phyloP scores from a whole-genome alignment of 306 rosid species.

The Prunus mume region DNA sequence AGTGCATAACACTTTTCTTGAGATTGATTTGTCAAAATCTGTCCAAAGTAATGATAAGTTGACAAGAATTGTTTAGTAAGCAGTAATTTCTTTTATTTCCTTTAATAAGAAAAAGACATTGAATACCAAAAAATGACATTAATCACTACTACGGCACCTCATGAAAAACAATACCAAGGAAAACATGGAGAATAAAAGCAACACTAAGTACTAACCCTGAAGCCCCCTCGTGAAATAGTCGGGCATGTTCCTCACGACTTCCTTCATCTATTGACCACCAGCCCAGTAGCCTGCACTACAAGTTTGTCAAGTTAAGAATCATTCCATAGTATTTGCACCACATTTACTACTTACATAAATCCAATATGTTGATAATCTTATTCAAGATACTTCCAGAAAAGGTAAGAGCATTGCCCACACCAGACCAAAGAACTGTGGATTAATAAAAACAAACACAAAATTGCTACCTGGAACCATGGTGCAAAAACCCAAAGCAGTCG shows the following conservation, averaged over 20 bases:
- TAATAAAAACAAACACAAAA: background rate
- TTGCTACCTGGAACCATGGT: constrained; percentile 93
- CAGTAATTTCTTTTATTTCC: too few relatives aligned
- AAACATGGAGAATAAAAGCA: background rate
- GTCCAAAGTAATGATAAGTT: too few relatives aligned
- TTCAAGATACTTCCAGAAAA: constrained; percentile 9
- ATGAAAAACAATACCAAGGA: too few relatives aligned
- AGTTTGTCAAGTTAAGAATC: constrained; percentile 29
- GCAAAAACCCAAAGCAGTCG: constrained; percentile 89
- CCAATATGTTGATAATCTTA: constrained; percentile 14
- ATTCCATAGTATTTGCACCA: background rate
- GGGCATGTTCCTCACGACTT: constrained; percentile 91
- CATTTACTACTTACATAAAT: constrained; percentile 20
- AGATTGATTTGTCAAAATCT: too few relatives aligned
- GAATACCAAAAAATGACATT: too few relatives aligned
- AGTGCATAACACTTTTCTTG: too few relatives aligned
- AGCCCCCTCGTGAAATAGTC: constrained; percentile 71
- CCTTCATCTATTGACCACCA: constrained; percentile 99
- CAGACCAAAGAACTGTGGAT: background rate
- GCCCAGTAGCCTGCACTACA: constrained; percentile 69
- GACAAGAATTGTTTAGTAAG: too few relatives aligned
- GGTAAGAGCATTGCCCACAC: background rate
- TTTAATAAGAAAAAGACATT: too few relatives aligned
- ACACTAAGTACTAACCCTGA: constrained; percentile 51
- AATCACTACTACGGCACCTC: too few relatives aligned